Percentiles rank a stretch among this genome's conserved stretches.
Conservation (phyloP, 140 eudicot genomes). For the Cichorium intybus region DNA sequence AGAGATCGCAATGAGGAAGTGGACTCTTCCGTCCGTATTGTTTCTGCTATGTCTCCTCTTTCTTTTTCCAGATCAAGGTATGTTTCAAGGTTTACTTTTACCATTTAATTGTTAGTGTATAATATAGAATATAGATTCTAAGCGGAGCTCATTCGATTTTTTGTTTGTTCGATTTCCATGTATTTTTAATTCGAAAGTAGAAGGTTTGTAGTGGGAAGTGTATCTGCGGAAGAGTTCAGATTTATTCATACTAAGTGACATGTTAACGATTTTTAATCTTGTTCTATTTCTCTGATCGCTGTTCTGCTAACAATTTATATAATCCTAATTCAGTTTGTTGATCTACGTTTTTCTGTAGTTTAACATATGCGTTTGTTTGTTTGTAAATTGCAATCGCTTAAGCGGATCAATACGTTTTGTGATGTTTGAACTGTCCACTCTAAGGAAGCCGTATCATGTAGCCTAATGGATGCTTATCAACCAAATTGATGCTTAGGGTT, state of each 20-base stretch:
- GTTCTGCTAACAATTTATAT: not conserved
- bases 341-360: constrained; percentile 1
- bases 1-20: constrained; percentile 83
- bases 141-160: not conserved
- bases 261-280: not conserved
- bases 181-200: not conserved
- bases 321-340: constrained; percentile 14
- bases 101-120: not conserved
- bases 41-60: constrained; percentile 82
- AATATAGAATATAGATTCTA: constrained; percentile 6
- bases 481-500: not conserved
- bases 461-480: not conserved
- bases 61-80: constrained; percentile 97
- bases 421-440: not conserved
- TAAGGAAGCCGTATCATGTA: constrained; percentile 2
- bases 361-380: not conserved
- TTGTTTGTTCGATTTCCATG: constrained; percentile 2
- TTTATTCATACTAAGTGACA: not conserved
- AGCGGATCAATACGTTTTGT: not conserved
- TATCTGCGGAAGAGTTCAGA: not conserved
- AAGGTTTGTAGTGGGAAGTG: not conserved
- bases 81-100: not conserved
- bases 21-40: constrained; percentile 81
- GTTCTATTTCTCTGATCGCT: not conserved
- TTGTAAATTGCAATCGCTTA: not conserved